phyloP scores from a whole-genome alignment of 345 rosid species.

The Eucalyptus tenuipes region DNA sequence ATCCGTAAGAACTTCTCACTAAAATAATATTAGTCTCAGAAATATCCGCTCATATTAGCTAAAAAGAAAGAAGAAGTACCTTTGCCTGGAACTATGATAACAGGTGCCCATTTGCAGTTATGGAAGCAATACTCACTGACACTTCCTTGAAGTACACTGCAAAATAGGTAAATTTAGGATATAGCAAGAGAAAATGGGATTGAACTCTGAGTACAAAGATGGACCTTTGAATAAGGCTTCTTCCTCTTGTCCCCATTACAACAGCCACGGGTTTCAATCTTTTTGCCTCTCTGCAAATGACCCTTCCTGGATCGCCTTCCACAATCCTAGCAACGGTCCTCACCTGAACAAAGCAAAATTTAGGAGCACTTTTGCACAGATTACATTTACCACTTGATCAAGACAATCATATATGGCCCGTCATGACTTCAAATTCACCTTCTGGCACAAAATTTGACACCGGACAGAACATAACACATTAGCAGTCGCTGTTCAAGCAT shows the following conservation, averaged over 20 bases:
- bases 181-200: not conserved
- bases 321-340: slow-evolving; percentile 52
- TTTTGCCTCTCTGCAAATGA: slow-evolving; percentile 77
- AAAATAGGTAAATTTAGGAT: not conserved
- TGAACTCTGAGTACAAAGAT: not conserved
- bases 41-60: not conserved
- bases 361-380: not conserved
- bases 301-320: slow-evolving; percentile 73
- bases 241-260: slow-evolving; percentile 81
- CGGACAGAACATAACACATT: not conserved
- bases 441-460: not conserved
- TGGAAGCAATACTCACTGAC: slow-evolving; percentile 76
- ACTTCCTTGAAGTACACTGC: slow-evolving; percentile 74
- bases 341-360: slow-evolving; percentile 22
- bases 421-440: not conserved
- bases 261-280: slow-evolving; percentile 82
- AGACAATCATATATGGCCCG: not conserved
- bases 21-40: not conserved
- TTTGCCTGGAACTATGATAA: slow-evolving; percentile 70
- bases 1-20: not conserved
- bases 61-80: slow-evolving; percentile 22
- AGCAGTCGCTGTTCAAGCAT: not conserved
- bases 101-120: slow-evolving; percentile 72
- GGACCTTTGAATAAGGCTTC: slow-evolving; percentile 73
- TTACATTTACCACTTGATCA: not conserved